Evolutionary conservation across 129 eudicot species (phyloP).

Genomic region (Tagetes patula): DNA sequence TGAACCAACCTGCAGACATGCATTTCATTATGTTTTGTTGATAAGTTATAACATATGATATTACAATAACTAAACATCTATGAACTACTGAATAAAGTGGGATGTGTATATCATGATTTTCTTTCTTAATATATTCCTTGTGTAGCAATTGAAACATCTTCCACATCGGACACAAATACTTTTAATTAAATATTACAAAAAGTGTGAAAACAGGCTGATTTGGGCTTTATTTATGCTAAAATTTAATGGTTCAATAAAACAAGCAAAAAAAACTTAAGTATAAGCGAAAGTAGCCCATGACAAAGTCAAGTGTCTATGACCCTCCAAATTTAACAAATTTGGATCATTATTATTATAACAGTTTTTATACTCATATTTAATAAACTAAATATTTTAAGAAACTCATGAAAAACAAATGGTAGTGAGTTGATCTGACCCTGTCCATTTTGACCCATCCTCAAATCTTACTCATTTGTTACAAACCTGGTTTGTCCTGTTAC

Average conservation of each 20-base stretch:
- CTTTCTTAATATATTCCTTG: background rate
- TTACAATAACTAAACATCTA: background rate
- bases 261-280: background rate
- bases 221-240: background rate
- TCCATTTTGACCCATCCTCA: background rate
- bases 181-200: background rate
- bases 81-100: background rate
- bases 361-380: background rate
- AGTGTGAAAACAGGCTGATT: background rate
- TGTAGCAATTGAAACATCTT: slow-evolving; percentile 18
- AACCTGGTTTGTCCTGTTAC: background rate
- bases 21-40: slow-evolving; percentile 7
- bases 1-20: slow-evolving; percentile 78
- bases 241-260: background rate
- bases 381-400: background rate
- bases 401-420: background rate
- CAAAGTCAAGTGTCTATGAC: background rate
- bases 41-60: background rate
- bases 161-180: slow-evolving; percentile 19
- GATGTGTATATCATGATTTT: background rate
- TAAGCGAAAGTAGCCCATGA: background rate
- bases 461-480: background rate
- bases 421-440: background rate
- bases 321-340: background rate
- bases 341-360: background rate